Evolutionary conservation across 176 grass and related monocot genomes (phyloP), one percentile per base, ranked within the genome.

Genomic region (Calamus simplicifolius): DNA sequence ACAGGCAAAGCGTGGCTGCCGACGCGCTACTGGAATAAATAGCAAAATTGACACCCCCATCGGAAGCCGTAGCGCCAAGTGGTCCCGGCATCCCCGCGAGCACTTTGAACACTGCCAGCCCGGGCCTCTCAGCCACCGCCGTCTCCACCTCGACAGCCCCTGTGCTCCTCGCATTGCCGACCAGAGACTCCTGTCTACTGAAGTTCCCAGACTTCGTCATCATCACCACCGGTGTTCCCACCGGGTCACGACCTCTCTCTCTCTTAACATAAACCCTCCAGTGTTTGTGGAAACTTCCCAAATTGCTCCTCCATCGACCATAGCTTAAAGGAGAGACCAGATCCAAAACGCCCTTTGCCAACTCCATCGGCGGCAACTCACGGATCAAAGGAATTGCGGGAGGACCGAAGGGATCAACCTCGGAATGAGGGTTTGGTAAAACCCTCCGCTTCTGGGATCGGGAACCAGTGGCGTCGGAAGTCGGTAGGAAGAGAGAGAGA

Each of bases 21-120:
- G 86, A 58, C 13, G 92, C 92, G 54, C 56, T 71, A 25, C 54
- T 25, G 23, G 92, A 96, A 64, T 85, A 96, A 21, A 96, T 61
- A 50, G 91, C 80, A 51, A 96, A 96, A 74, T 96, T 96, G 73
- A 96, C 83, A 50, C 85, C 85, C 4, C 80, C 86, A n/a, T 54
- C 67, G 62, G 50, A 77, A 54, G 71, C 71, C 50, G 86, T 90
- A 52, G 91, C 77, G 3, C 91, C 91, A 1, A 96, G 83, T 51
- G 86, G 91, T 26, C 51, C 30, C 27, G 91, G 83, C 35, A 61
- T 74, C 82, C 91, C 91, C 0, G 78, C 77, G 68, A 96, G 78
- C 72, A 90, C 83, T 43, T 67, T 64, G 56, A 77, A 85, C 61
- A 57, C 77, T 75, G 28, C 67, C 70, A 75, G 71, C 49, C 28